phyloP scores from a whole-genome alignment of 1,284 basidiomycete species.

The Schizophyllum commune region DNA sequence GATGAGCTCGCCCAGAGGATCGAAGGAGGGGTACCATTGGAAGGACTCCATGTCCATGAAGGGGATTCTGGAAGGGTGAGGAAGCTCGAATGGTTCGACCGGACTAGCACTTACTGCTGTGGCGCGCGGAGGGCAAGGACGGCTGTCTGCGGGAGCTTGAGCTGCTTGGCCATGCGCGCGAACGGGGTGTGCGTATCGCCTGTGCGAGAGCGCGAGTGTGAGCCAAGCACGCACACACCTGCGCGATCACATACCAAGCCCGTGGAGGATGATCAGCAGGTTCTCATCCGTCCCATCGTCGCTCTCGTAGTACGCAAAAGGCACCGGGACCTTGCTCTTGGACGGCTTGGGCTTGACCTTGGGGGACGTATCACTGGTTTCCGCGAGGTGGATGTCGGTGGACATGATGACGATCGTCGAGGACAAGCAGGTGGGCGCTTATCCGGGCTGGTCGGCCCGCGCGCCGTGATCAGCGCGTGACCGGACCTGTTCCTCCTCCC shows the following conservation, averaged over 20 bases:
- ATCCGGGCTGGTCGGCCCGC: not conserved
- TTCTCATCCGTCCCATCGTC: conserved; percentile 84
- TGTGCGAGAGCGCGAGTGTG: conserved; percentile 21
- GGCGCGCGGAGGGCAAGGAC: conserved; percentile 75
- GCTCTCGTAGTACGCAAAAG: conserved; percentile 59
- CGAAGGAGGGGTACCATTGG: conserved; percentile 88
- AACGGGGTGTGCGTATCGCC: conserved; percentile 82
- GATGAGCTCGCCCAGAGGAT: conserved; percentile 68
- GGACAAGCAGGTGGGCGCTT: not conserved
- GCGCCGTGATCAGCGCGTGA: not conserved
- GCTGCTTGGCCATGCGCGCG: conserved; percentile 57
- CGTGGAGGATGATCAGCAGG: conserved; percentile 79
- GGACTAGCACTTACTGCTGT: conserved; percentile 45
- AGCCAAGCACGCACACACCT: not conserved
- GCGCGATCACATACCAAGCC: conserved; percentile 56
- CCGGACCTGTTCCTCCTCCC: not conserved
- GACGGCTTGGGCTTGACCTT: conserved; percentile 47
- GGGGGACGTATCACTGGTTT: conserved; percentile 16
- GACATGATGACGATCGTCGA: not conserved
- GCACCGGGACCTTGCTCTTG: conserved; percentile 36
- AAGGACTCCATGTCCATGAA: conserved; percentile 74
- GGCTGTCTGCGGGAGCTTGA: conserved; percentile 85
- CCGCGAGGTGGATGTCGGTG: conserved; percentile 10
- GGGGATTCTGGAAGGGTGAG: conserved; percentile 51
- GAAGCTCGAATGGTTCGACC: not conserved